A percentile compares a stretch with the other conserved stretches of the same genome.
Conservation (phyloP, 495 filamentous ascomycete species). For the Xylaria telfairii region DNA sequence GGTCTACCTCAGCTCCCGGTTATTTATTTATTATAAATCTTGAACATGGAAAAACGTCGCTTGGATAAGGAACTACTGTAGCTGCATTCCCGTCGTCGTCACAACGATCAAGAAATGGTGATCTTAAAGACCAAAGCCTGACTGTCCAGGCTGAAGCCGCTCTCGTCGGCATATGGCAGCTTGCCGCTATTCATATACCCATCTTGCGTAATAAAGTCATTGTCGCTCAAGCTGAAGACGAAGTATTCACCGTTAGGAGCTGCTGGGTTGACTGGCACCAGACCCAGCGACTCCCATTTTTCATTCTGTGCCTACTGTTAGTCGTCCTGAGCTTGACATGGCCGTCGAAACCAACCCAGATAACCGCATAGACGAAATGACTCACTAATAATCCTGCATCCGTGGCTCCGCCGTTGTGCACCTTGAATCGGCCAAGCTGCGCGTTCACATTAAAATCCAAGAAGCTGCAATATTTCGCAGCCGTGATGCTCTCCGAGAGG, state of each 20-base stretch:
- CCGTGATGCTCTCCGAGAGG: conserved; percentile 62
- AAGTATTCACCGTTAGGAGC: conserved; percentile 65
- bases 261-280: conserved; percentile 65
- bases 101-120: conserved; percentile 31
- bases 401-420: conserved; percentile 65
- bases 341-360: neutral
- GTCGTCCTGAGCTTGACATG: neutral
- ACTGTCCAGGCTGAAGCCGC: conserved; percentile 68
- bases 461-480: conserved; percentile 72
- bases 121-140: conserved; percentile 79
- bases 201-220: conserved; percentile 83
- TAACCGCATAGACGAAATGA: neutral
- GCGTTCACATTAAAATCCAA: conserved; percentile 75
- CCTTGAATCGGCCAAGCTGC: conserved; percentile 69
- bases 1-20: no score
- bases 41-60: no score
- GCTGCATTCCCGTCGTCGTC: neutral
- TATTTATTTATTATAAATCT: no score
- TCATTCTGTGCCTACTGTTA: conserved; percentile 57
- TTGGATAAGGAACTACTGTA: no score
- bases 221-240: conserved; percentile 73
- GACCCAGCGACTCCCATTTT: conserved; percentile 79
- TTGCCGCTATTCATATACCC: conserved; percentile 69
- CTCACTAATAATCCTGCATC: conserved; percentile 33
- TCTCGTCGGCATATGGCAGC: conserved; percentile 65